Evolutionary conservation across 257 asterid species (phyloP).

Genomic region (Nicotiana tomentosiformis): DNA sequence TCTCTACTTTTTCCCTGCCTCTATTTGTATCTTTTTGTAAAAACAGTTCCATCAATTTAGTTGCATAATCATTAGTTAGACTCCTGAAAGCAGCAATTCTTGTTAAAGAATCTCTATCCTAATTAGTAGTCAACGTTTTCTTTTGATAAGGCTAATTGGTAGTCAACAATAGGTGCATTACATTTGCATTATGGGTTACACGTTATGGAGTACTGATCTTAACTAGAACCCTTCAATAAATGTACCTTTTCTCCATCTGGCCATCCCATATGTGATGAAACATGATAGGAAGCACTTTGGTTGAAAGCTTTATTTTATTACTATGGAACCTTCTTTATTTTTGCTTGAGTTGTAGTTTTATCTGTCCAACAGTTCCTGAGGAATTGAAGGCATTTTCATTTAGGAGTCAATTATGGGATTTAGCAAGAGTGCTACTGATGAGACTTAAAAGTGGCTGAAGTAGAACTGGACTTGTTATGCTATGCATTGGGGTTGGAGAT

Average conservation of each 20-base stretch:
- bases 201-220: background rate
- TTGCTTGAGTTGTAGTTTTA: background rate
- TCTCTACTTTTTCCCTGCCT: background rate
- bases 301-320: background rate
- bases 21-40: background rate
- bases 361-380: background rate
- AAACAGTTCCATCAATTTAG: background rate
- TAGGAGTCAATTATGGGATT: background rate
- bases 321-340: background rate
- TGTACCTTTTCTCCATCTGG: background rate
- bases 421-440: background rate
- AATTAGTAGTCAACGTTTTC: background rate
- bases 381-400: background rate
- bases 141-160: background rate
- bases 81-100: background rate
- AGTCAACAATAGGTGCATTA: background rate
- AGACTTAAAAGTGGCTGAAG: background rate
- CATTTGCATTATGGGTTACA: background rate
- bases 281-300: background rate
- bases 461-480: background rate
- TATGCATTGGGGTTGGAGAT: background rate
- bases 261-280: background rate
- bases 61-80: background rate
- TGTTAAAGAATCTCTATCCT: background rate
- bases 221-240: background rate